These are phyloP conservation scores for Vitellaria paradoxa DNA, from an alignment of 179 eudicot genomes.

Conservation along the genomic window DNA sequence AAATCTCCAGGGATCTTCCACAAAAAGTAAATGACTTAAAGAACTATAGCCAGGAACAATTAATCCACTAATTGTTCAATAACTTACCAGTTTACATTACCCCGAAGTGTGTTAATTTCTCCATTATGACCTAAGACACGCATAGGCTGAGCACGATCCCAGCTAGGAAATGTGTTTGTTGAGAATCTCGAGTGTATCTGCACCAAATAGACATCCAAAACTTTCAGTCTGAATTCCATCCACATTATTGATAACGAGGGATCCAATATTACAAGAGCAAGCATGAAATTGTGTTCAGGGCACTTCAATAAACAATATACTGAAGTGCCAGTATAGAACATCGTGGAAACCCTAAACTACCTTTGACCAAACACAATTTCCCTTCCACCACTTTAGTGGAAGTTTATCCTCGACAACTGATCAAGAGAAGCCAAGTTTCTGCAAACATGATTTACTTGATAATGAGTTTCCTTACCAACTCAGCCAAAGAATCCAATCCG, in stretches of 20 bases:
- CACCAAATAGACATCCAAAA: slow-evolving; percentile 17
- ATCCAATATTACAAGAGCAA: slow-evolving; percentile 13
- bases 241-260: neutral
- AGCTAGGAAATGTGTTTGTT: slow-evolving; percentile 99
- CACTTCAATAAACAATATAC: slow-evolving; percentile 24
- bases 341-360: slow-evolving; percentile 53
- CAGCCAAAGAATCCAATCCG: slow-evolving; percentile 79
- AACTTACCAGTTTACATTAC: slow-evolving; percentile 89
- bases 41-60: neutral
- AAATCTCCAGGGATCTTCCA: neutral
- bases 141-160: slow-evolving; percentile 99
- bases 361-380: slow-evolving; percentile 46
- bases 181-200: slow-evolving; percentile 97
- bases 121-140: slow-evolving; percentile 98
- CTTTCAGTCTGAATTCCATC: slow-evolving; percentile 4
- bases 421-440: slow-evolving; percentile 66
- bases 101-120: slow-evolving; percentile 95
- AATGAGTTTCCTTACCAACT: slow-evolving; percentile 87
- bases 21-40: neutral
- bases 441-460: slow-evolving; percentile 72
- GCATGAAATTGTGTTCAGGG: slow-evolving; percentile 33
- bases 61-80: neutral
- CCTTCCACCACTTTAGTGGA: slow-evolving; percentile 35
- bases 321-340: slow-evolving; percentile 30
- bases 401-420: slow-evolving; percentile 50